Conservation (phyloP, 2,329 filamentous ascomycete species). For the Cylindrodendrum hubeiense region DNA sequence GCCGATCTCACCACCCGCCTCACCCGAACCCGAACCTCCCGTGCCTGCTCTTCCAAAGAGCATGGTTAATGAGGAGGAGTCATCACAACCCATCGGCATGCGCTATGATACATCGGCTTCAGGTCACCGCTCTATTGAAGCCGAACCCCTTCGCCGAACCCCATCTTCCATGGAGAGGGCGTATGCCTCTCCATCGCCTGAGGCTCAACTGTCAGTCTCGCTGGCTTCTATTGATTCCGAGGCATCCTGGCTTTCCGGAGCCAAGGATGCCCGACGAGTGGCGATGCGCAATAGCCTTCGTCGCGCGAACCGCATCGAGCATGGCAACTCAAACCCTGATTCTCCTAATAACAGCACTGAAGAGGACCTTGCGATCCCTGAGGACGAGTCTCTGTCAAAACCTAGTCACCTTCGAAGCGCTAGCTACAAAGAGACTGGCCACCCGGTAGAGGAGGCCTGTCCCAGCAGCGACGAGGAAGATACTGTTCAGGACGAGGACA, state of each 20-base stretch:
- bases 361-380: conserved; percentile 71
- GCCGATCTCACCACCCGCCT: conserved; percentile 86
- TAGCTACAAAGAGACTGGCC: conserved; percentile 46
- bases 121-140: conserved; percentile 54
- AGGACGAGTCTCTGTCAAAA: conserved; percentile 81
- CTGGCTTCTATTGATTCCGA: conserved; percentile 96
- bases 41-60: conserved; percentile 50
- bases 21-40: conserved; percentile 73
- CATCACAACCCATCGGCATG: conserved; percentile 41
- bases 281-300: conserved; percentile 58
- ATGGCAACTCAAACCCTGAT: conserved; percentile 51
- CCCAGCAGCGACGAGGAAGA: conserved; percentile 72
- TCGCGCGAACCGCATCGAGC: conserved; percentile 47
- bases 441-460: conserved; percentile 63
- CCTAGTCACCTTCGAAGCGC: conserved; percentile 47
- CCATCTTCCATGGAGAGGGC: conserved; percentile 41
- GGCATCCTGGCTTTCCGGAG: conserved; percentile 93
- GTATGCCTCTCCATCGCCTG: conserved; percentile 59
- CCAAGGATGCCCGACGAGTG: conserved; percentile 63
- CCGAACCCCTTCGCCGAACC: conserved; percentile 40
- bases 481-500: conserved; percentile 54
- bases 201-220: conserved; percentile 81
- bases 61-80: conserved; percentile 40
- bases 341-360: conserved; percentile 61
- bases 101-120: conserved; percentile 62